Percentiles rank a stretch among this genome's conserved stretches.
Conservation (phyloP, 805 yeast species). For the Ogataea naganishii region DNA sequence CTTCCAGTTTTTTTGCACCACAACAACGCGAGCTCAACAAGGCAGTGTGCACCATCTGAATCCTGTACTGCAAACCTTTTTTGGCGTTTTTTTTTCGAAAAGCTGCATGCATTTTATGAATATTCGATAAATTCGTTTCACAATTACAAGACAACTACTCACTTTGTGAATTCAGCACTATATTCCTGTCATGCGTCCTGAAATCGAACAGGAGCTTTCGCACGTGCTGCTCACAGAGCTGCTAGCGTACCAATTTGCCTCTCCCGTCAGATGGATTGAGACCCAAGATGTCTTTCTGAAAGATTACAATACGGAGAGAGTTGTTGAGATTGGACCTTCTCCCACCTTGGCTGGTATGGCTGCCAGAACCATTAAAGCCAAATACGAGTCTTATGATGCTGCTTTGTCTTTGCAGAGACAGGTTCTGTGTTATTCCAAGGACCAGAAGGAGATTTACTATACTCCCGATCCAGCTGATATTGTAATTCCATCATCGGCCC, state of each 20-base stretch:
- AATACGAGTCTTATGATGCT: conserved; percentile 96
- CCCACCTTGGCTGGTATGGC: conserved; percentile 99
- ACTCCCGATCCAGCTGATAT: conserved; percentile 69
- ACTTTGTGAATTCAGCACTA: too few species aligned
- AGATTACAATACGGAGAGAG: conserved; percentile 92
- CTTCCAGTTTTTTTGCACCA: neutral
- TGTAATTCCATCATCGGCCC: conserved; percentile 26
- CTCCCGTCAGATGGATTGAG: conserved; percentile 98
- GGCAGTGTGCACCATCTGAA: too few species aligned
- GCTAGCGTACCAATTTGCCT: conserved; percentile 96
- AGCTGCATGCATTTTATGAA: too few species aligned
- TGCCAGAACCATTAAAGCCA: conserved; percentile 86
- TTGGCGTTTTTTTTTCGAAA: too few species aligned
- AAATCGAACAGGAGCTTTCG: conserved; percentile 95
- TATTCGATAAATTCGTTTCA: too few species aligned
- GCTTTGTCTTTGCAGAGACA: conserved; percentile 91
- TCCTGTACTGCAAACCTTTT: too few species aligned
- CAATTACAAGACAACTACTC: too few species aligned
- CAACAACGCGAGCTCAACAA: too few species aligned
- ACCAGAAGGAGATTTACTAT: conserved; percentile 92
- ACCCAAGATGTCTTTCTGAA: conserved; percentile 96
- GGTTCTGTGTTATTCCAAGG: conserved; percentile 91
- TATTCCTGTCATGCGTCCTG: conserved; percentile 83
- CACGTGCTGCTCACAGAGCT: conserved; percentile 91
- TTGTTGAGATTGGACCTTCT: conserved; percentile 97